Evolutionary conservation across 1,284 basidiomycete genomes (phyloP), one percentile per base, ranked within the genome.

Genomic region (Entoloma clypeatum): DNA sequence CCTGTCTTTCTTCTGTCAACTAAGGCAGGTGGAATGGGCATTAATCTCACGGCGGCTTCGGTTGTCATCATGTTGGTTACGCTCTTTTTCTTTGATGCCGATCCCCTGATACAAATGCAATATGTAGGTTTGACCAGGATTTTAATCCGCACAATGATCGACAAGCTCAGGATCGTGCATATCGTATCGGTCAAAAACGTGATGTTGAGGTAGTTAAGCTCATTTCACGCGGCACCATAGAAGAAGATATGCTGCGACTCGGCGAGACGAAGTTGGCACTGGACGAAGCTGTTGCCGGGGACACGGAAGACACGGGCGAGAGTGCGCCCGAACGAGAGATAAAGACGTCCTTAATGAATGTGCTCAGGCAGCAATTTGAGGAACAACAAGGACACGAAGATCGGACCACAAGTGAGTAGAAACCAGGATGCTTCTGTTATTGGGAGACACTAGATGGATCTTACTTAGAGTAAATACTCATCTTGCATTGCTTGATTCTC

Each of bases 81-180:
- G 16, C 9, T 23, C n/a, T 13, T 27, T 33, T 28, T 29, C n/a
- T 34, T 13, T 4, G 16, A 34, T 33, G 5, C 17, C 11, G 18
- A 28, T 29, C 36, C 3, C 22, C 16, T 37, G 11, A 31, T 32
- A 13, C 18, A 26, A 22, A 8, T 48, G 25, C 29, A 34, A 44
- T 39, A 36, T 38, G 30, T 47, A 86, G 83, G 73, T 98, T 95
- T 60, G 96, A 99, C 61, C 94, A 97, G 61, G 96, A 99, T 62
- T 97, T 95, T 63, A 98, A 96, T 62, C 89, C 84, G 6, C 85
- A 86, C 59, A 89, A 87, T 55, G 95, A 98, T 67, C 81, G 87
- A 48, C 95, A 99, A 67, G 96, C 96, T 0, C 92, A 95, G 42
- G 96, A 99, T 62, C 83, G 96, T 25, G 93, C 93, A 19, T 99